phyloP scores from a whole-genome alignment of 768 basidiomycete species.

The Asterophora lycoperdoides region DNA sequence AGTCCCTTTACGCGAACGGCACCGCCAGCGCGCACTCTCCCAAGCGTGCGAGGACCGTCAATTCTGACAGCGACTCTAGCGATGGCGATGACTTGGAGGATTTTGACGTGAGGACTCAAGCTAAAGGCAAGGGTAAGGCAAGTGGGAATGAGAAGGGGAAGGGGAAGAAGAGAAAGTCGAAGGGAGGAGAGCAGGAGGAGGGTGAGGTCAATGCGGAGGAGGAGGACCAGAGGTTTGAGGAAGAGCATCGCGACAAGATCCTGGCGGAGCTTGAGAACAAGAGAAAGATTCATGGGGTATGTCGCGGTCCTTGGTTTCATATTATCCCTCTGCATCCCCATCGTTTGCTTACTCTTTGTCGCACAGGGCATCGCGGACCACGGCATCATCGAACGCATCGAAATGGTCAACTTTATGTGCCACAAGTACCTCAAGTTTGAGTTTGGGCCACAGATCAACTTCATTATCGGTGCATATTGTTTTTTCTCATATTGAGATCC shows the following conservation, averaged over 20 bases:
- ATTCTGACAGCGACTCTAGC: conserved; percentile 18
- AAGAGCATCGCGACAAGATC: conserved; percentile 52
- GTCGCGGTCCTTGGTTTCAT: conserved; percentile 16
- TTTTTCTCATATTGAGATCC: too few relatives aligned
- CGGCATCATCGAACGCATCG: conserved; percentile 83
- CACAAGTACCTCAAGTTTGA: conserved; percentile 79
- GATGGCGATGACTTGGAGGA: conserved; percentile 19
- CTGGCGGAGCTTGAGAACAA: conserved; percentile 50
- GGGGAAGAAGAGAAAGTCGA: not conserved
- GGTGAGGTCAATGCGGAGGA: conserved; percentile 56
- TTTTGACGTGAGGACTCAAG: conserved; percentile 12
- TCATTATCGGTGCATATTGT: conserved; percentile 70
- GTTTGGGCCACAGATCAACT: conserved; percentile 94
- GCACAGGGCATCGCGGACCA: conserved; percentile 72
- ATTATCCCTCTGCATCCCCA: conserved; percentile 1
- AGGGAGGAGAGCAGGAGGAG: conserved; percentile 31
- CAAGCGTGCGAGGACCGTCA: conserved; percentile 30
- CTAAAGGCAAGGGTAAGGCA: conserved; percentile 27
- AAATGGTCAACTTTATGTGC: conserved; percentile 95
- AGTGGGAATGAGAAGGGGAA: conserved; percentile 15
- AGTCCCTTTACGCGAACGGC: conserved; percentile 18
- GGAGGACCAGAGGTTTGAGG: conserved; percentile 66
- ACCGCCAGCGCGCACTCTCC: conserved; percentile 7
- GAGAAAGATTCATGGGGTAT: conserved; percentile 43
- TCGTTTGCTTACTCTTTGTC: conserved; percentile 2